Conservation (phyloP, 148 eudicot genomes). For the Vaccinium myrtillus region DNA sequence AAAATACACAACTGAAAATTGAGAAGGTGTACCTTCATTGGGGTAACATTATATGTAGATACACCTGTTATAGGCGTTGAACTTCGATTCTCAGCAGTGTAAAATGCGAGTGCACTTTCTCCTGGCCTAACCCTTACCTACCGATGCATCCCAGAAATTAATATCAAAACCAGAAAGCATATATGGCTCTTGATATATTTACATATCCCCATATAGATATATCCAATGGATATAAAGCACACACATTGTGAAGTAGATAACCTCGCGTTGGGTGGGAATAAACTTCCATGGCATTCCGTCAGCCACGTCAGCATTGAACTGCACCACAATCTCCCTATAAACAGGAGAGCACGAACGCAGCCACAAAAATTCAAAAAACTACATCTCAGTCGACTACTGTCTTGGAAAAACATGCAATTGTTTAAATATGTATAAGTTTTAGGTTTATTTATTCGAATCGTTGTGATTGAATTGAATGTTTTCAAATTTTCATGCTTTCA, state of each 20-base stretch:
- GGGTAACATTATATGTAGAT: conserved; percentile 95
- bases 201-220: background rate
- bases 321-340: conserved; percentile 77
- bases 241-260: conserved; percentile 17
- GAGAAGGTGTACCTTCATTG: conserved; percentile 72
- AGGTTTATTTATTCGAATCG: too few relatives aligned
- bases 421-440: too few relatives aligned
- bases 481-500: too few relatives aligned
- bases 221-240: background rate
- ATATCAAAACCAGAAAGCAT: background rate
- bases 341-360: background rate
- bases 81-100: conserved; percentile 94
- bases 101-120: conserved; percentile 97
- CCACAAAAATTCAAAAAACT: too few relatives aligned
- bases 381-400: background rate
- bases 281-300: conserved; percentile 99
- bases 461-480: too few relatives aligned
- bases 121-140: conserved; percentile 96
- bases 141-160: conserved; percentile 5
- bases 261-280: conserved; percentile 91
- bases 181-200: background rate
- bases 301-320: conserved; percentile 92
- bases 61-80: conserved; percentile 81
- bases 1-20: background rate
- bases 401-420: background rate